Percentiles rank a stretch among this genome's conserved stretches.
These are phyloP conservation scores for Fusarium subtropicale DNA, from an alignment of 2,329 filamentous ascomycete genomes.

Conservation along the genomic window DNA sequence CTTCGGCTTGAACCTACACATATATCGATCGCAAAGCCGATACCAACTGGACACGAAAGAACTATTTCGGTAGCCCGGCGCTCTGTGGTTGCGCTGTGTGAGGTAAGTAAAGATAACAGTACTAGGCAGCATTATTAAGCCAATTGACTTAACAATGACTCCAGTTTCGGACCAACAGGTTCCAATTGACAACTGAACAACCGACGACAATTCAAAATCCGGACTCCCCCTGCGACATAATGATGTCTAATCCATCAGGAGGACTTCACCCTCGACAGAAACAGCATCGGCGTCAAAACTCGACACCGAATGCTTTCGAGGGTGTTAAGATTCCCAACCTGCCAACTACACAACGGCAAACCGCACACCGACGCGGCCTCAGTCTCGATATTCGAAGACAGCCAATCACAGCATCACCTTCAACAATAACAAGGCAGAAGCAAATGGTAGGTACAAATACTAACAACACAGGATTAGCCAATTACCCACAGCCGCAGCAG, in stretches of 20 bases:
- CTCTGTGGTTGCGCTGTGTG: slow-evolving; percentile 85
- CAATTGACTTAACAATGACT: slow-evolving; percentile 11
- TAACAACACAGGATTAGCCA: slow-evolving; percentile 68
- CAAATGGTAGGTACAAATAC: slow-evolving; percentile 64
- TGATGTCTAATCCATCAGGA: slow-evolving; percentile 82
- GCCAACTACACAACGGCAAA: slow-evolving; percentile 59
- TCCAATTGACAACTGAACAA: slow-evolving; percentile 40
- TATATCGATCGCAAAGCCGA: slow-evolving; percentile 52
- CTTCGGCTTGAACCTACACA: slow-evolving; percentile 44
- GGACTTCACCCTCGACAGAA: slow-evolving; percentile 72
- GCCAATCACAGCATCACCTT: slow-evolving; percentile 53
- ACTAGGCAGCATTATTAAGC: neutral
- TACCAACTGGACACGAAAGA: slow-evolving; percentile 62
- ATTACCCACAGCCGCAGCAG: slow-evolving; percentile 81
- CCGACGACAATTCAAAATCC: slow-evolving; percentile 64
- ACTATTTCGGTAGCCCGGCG: slow-evolving; percentile 72
- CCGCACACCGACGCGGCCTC: slow-evolving; percentile 82
- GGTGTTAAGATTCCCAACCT: slow-evolving; percentile 75
- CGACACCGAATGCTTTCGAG: slow-evolving; percentile 83
- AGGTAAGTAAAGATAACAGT: slow-evolving; percentile 64
- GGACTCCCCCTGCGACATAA: slow-evolving; percentile 77
- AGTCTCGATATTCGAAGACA: slow-evolving; percentile 81
- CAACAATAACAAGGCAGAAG: slow-evolving; percentile 49
- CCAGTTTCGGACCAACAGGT: slow-evolving; percentile 62
- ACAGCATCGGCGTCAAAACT: slow-evolving; percentile 85